Evolutionary conservation across 2,329 filamentous ascomycete genomes (phyloP), one percentile per base, ranked within the genome.

Genomic region (Zasmidium citrigriseum): DNA sequence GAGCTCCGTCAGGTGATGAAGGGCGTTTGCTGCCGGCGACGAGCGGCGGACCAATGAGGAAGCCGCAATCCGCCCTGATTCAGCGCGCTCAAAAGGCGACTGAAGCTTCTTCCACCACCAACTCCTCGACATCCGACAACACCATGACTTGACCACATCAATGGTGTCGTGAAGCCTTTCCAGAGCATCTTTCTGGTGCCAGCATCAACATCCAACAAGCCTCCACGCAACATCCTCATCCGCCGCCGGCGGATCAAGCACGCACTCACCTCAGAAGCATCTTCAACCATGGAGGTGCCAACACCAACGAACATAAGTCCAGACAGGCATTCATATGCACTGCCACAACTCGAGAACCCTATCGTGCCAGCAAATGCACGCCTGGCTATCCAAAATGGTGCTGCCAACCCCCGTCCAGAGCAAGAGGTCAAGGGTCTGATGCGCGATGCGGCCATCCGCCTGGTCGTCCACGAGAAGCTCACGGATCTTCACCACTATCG

Each of bases 401-500:
- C 18, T 41, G 34, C 18, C 7, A 41, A 4, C 14, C 5, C 5
- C 34, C 14, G 4, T 9, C 18, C 34, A 41, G 14, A 34, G 12
- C 16, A n/a, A 14, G n/a, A 50, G 7, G 48, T 57, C 25, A 48
- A 23, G 41, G 9, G 12, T 18, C 14, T 22, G 20, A 48, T 57
- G 4, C 49, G 55, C n/a, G 34, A 9, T 14, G n/a, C 48, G 7
- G 55, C 55, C n/a, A 48, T 48, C 24, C n/a, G 16, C 9, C 20
- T 57, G 22, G 52, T 52, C 25, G 53, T 27, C 16, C 55, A 57
- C 44, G 29, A 57, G 49, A 48, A 52, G 25, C 49, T 57, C 4
- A 22, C 48, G 21, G 11, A n/a, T 3, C 38, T 29, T 3, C 53
- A 48, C 44, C 41, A 52, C 11, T 23, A 38, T 21, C 44, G 55